These are phyloP conservation scores for Craterostigma plantagineum DNA, from an alignment of 257 asterid genomes.

Conservation along the genomic window DNA sequence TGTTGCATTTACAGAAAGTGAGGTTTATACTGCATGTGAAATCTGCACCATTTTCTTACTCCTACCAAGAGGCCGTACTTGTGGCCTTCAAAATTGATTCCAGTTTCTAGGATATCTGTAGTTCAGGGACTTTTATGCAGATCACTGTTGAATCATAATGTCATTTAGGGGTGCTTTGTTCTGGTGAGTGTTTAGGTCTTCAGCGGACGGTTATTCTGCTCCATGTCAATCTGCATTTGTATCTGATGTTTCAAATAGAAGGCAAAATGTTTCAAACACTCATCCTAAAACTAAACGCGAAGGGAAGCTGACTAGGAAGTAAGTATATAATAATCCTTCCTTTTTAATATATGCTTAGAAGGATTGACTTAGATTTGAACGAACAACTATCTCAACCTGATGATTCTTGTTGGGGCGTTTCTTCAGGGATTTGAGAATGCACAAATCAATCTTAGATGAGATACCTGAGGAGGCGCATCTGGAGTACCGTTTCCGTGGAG, in stretches of 20 bases:
- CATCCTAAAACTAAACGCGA: conserved; percentile 23
- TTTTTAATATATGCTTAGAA: neutral
- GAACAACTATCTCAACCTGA: neutral
- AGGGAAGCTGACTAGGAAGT: conserved; percentile 77
- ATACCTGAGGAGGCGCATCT: conserved; percentile 68
- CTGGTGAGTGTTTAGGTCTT: conserved; percentile 22
- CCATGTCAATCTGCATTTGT: conserved; percentile 17
- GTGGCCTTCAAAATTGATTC: too few species aligned
- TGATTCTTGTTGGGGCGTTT: too few species aligned
- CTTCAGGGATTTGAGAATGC: conserved; percentile 67
- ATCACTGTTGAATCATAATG: too few species aligned
- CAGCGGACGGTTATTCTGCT: conserved; percentile 18
- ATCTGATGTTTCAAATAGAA: conserved; percentile 24
- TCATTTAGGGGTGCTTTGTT: too few species aligned
- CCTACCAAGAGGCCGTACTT: too few species aligned
- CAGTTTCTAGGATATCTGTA: too few species aligned
- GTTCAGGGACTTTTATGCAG: too few species aligned
- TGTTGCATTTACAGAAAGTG: too few species aligned
- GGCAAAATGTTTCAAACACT: conserved; percentile 18
- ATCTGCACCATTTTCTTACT: too few species aligned
- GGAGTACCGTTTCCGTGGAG: conserved; percentile 49
- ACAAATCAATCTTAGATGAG: conserved; percentile 40
- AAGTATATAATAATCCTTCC: conserved; percentile 10
- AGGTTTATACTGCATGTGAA: too few species aligned
- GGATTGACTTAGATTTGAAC: neutral